These are phyloP conservation scores for Termitomyces sp. DNA, from an alignment of 768 basidiomycete species.

Conservation along the genomic window DNA sequence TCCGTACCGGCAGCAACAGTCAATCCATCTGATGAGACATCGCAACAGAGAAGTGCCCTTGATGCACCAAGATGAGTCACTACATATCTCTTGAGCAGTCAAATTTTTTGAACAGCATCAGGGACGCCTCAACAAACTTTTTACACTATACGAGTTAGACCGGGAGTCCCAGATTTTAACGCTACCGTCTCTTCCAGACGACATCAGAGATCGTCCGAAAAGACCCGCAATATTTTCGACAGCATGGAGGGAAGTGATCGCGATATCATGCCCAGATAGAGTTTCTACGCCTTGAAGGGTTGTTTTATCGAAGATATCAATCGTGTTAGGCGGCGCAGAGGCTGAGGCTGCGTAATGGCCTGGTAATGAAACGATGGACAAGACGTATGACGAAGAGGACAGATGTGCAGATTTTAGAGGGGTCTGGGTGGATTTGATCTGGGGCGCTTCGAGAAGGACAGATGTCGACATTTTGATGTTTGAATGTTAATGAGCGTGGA, in stretches of 20 bases:
- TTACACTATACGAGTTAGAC: slow-evolving; percentile 41
- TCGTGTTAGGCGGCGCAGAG: slow-evolving; percentile 59
- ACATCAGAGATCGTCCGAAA: slow-evolving; percentile 43
- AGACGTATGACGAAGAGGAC: slow-evolving; percentile 49
- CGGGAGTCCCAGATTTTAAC: slow-evolving; percentile 77
- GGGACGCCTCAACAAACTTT: slow-evolving; percentile 42
- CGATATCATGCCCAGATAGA: slow-evolving; percentile 52
- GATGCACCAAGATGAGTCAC: slow-evolving; percentile 43
- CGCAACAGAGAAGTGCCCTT: slow-evolving; percentile 56
- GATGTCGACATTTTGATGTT: slow-evolving; percentile 9
- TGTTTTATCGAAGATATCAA: slow-evolving; percentile 61
- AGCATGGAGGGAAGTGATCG: slow-evolving; percentile 51
- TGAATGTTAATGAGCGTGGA: background rate
- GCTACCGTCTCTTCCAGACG: slow-evolving; percentile 66
- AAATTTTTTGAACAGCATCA: slow-evolving; percentile 16
- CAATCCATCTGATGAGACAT: slow-evolving; percentile 63
- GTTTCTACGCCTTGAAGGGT: slow-evolving; percentile 41
- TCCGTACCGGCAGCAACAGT: slow-evolving; percentile 83
- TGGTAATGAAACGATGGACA: slow-evolving; percentile 47
- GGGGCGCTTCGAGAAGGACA: slow-evolving; percentile 25
- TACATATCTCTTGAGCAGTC: slow-evolving; percentile 35
- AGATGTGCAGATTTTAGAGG: slow-evolving; percentile 25
- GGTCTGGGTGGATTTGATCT: slow-evolving; percentile 14
- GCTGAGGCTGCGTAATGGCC: slow-evolving; percentile 53
- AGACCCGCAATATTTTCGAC: slow-evolving; percentile 35